These are phyloP conservation scores for Claviceps paspali DNA, from an alignment of 2,329 filamentous ascomycete species.

Conservation along the genomic window DNA sequence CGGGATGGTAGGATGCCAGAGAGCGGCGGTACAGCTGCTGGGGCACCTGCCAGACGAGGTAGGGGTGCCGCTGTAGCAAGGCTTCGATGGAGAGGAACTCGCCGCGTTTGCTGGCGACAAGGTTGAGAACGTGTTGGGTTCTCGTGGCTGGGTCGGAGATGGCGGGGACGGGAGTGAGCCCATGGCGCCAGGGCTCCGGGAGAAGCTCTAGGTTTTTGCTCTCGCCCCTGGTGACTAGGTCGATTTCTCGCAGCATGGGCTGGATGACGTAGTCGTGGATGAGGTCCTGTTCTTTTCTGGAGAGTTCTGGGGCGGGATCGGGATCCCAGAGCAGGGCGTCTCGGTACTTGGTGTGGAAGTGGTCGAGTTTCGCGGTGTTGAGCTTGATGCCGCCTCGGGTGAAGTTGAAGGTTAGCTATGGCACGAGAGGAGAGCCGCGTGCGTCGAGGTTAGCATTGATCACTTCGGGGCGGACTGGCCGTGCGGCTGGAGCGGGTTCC, in stretches of 20 bases:
- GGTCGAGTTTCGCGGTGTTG: constrained; percentile 62
- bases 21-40: constrained; percentile 14
- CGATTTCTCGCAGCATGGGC: constrained; percentile 11
- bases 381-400: constrained; percentile 83
- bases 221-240: constrained; percentile 10
- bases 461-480: too few species aligned
- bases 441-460: constrained; percentile 13
- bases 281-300: constrained; percentile 11
- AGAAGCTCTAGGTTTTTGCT: not conserved
- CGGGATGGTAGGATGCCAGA: constrained; percentile 9
- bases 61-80: constrained; percentile 17
- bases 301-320: constrained; percentile 10
- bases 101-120: constrained; percentile 10
- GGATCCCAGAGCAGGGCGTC: constrained; percentile 17
- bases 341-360: constrained; percentile 57
- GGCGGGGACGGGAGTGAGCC: constrained; percentile 14
- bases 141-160: constrained; percentile 7
- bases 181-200: constrained; percentile 10
- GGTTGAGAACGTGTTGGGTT: constrained; percentile 11
- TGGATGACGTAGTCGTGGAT: constrained; percentile 11
- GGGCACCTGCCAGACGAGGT: constrained; percentile 24
- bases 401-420: constrained; percentile 68
- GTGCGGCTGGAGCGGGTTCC: too few species aligned
- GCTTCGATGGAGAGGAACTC: constrained; percentile 10
- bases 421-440: too few species aligned